phyloP scores from a whole-genome alignment of 176 grass and related monocot genomes.

The Triticum timopheevii region DNA sequence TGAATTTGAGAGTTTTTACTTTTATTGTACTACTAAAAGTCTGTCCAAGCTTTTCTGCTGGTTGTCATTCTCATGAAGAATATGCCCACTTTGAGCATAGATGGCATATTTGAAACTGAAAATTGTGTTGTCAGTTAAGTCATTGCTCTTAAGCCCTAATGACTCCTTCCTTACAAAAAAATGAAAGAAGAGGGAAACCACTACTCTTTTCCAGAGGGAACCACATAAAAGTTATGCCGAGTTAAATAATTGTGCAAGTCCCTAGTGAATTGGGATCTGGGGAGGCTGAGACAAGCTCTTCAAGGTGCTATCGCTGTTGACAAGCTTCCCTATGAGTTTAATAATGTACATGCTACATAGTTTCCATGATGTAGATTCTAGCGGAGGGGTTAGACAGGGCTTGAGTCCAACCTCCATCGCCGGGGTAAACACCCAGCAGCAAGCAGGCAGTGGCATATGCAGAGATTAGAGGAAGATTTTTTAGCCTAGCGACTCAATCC shows the following conservation, averaged over 20 bases:
- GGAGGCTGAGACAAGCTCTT: conserved; percentile 4
- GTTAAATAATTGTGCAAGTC: conserved; percentile 3
- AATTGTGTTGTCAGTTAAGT: conserved; percentile 16
- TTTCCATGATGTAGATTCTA: conserved; percentile 1
- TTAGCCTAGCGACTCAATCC: neutral
- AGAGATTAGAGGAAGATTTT: neutral
- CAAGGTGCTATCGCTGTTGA: neutral
- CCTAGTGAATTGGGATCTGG: conserved; percentile 14
- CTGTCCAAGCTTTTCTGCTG: neutral
- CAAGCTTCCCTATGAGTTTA: conserved; percentile 21
- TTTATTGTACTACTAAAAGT: neutral
- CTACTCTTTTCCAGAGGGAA: conserved; percentile 28
- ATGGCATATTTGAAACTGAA: neutral
- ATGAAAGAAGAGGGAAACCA: neutral
- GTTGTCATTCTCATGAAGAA: conserved; percentile 8
- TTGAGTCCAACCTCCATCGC: neutral
- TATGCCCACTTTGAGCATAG: neutral
- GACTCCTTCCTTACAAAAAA: conserved; percentile 16
- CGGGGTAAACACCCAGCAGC: too few species aligned
- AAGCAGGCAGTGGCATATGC: neutral
- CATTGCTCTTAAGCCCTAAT: conserved; percentile 9
- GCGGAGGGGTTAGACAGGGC: neutral
- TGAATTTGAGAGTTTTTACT: neutral
- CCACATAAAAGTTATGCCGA: neutral
- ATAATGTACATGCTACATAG: neutral